Percentiles rank a stretch among this genome's conserved stretches.
Conservation (phyloP, 208 protist genomes). For the Acanthamoeba lenticulata region DNA sequence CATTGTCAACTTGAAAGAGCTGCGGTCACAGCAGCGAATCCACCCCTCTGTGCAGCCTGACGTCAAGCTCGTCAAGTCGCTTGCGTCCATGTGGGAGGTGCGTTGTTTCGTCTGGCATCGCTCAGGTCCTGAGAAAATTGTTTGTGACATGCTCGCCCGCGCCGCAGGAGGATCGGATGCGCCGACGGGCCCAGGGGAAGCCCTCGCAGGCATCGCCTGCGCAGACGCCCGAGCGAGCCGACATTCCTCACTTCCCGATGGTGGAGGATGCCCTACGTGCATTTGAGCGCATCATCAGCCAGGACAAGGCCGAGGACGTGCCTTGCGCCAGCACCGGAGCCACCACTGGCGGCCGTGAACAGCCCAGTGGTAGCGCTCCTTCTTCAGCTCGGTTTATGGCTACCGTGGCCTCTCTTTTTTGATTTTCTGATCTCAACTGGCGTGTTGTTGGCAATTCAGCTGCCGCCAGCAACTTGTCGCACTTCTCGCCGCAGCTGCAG, state of each 20-base stretch:
- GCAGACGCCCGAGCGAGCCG: not conserved
- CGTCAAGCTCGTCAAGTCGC: constrained; percentile 40
- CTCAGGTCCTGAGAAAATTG: not conserved
- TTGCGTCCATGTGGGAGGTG: constrained; percentile 67
- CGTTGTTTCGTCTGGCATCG: not conserved
- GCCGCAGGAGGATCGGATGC: constrained; percentile 21
- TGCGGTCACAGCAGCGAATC: not conserved
- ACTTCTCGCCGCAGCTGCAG: not conserved
- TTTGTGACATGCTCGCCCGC: no score
- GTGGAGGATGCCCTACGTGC: not conserved
- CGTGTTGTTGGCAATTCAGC: not conserved
- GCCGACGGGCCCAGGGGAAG: not conserved
- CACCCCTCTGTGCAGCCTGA: constrained; percentile 9
- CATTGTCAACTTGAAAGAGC: constrained; percentile 33
- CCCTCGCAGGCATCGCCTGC: not conserved
- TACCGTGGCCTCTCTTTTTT: no score
- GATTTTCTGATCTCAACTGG: not conserved
- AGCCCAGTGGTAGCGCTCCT: not conserved
- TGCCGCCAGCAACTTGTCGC: not conserved
- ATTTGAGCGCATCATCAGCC: constrained; percentile 65
- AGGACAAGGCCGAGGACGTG: constrained; percentile 18
- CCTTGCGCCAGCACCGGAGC: not conserved
- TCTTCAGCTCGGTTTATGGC: no score
- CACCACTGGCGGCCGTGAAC: not conserved
- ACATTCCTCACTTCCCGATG: not conserved